Conservation (phyloP, 805 yeast genomes). For the Schizosaccharomyces lindneri region DNA sequence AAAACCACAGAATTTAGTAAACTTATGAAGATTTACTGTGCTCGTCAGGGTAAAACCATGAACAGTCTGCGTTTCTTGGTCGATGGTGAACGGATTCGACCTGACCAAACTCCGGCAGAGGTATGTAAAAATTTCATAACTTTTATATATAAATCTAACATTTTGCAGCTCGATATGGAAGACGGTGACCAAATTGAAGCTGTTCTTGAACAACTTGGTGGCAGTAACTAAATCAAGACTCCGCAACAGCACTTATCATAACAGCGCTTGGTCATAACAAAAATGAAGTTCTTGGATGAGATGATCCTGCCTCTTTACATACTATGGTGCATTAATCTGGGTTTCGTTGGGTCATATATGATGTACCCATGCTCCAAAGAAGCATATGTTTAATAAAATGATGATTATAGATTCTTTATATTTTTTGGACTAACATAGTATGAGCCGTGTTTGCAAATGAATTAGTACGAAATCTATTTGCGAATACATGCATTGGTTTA, state of each 20-base stretch:
- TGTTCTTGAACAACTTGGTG: slow-evolving; percentile 61
- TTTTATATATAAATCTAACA: slow-evolving; percentile 3
- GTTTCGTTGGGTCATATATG: too few relatives aligned
- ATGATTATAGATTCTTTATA: too few relatives aligned
- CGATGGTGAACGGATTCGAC: slow-evolving; percentile 76
- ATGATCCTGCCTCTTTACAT: too few relatives aligned
- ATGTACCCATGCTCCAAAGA: too few relatives aligned
- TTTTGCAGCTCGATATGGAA: slow-evolving; percentile 47
- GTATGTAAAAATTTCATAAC: slow-evolving; percentile 9
- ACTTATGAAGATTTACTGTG: slow-evolving; percentile 93
- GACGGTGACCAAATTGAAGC: slow-evolving; percentile 95
- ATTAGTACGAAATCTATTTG: neutral
- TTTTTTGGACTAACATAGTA: too few relatives aligned
- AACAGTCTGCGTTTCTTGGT: slow-evolving; percentile 65
- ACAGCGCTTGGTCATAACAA: neutral
- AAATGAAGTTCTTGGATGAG: too few relatives aligned
- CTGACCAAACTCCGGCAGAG: slow-evolving; percentile 78
- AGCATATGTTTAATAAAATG: too few relatives aligned
- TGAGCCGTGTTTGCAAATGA: too few relatives aligned
- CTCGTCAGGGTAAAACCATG: slow-evolving; percentile 80
- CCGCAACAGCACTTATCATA: neutral
- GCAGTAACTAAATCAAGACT: neutral
- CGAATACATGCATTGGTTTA: slow-evolving; percentile 22
- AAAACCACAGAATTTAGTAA: slow-evolving; percentile 76
- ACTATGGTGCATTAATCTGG: too few relatives aligned